Base-by-base conservation (phyloP, 805 yeast genomes). In the Spathaspora passalidarum region DNA sequence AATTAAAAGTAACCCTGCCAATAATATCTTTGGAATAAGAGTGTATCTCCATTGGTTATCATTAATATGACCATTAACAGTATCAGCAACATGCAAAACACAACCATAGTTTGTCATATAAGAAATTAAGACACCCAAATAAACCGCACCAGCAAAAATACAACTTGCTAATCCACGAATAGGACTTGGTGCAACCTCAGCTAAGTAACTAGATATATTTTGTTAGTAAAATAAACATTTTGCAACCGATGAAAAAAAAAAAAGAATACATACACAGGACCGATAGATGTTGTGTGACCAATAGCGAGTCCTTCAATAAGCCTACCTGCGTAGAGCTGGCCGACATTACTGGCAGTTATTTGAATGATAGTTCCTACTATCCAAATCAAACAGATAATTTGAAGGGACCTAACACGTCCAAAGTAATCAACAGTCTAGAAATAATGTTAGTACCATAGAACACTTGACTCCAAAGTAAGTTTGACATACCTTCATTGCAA, bases 81-180 rank as follows among this genome's bases (percentile, higher is more conserved):
- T 56, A 35, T 69, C 57, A 29, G 51, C 43, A 10, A 54, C 43
- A 43, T 54, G 54, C 5, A 57, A 29, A 16, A 53, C 57, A 41
- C 52, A 48, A 20, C 62, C 62, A 45, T 51, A 55, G 55, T 75
- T 72, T 23, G 73, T 64, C 49, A 75, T 74, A 52, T 75, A 74
- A 3, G 72, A 75, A 43, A 76, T 42, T 66, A 73, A 63, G 22
- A 75, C 66, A 16, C 84, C 84, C 10, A 78, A 57, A 56, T 78
- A 77, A n/a, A 79, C 82, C 4, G 80, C 73, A 44, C 83, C 83
- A 1, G 81, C 72, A 56, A 77, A 79, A 29, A 76, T 60, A 59
- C 77, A 69, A 40, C 68, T 70, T 49, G 78, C 71, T 32, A 75
- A 50, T 35, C 82, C 83, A 56, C 83, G 64, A 47, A 75, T 71